phyloP scores from a whole-genome alignment of 257 asterid species.

The Solanum clarkiae region DNA sequence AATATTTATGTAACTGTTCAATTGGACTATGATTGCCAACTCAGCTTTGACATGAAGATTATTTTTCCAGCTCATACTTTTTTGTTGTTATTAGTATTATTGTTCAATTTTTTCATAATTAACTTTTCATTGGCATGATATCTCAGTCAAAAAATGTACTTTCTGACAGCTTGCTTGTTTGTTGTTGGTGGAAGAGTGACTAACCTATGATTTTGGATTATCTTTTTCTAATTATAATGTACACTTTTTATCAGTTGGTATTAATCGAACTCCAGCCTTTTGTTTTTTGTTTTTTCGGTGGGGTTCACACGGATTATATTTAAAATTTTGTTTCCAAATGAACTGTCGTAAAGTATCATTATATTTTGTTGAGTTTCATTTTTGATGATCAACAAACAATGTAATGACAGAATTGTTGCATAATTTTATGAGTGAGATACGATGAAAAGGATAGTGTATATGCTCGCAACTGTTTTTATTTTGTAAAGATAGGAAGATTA shows the following conservation, averaged over 20 bases:
- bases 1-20: neutral
- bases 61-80: neutral
- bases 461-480: neutral
- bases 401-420: neutral
- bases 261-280: neutral
- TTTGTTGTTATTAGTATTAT: neutral
- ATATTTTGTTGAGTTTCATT: neutral
- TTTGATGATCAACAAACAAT: neutral
- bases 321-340: neutral
- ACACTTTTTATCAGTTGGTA: neutral
- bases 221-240: neutral
- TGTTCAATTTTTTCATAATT: neutral
- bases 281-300: neutral
- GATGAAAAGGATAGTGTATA: neutral
- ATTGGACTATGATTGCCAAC: constrained; percentile 1
- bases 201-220: neutral
- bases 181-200: constrained; percentile 1
- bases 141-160: neutral
- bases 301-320: neutral
- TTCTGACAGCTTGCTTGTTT: neutral
- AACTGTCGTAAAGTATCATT: neutral
- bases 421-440: neutral
- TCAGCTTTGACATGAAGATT: neutral
- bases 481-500: neutral
- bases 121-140: neutral